These are phyloP conservation scores for Blakeslea trispora DNA, from an alignment of 371 early-diverging fungal species.

Conservation along the genomic window DNA sequence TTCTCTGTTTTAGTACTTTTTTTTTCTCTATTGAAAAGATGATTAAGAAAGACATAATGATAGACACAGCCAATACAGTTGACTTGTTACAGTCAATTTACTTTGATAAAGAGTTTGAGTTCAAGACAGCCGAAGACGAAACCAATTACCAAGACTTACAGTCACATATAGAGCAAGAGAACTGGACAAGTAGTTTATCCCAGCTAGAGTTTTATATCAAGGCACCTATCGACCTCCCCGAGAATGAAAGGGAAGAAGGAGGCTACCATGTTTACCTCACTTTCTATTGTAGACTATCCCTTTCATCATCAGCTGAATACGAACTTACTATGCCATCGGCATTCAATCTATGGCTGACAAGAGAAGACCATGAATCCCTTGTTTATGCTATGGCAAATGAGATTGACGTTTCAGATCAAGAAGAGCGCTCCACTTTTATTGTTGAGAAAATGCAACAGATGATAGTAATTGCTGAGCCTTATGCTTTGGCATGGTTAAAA, in stretches of 20 bases:
- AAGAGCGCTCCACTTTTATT: conserved; percentile 29
- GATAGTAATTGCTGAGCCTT: conserved; percentile 20
- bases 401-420: conserved; percentile 1
- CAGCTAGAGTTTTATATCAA: conserved; percentile 17
- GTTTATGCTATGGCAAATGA: conserved; percentile 12
- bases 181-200: not conserved
- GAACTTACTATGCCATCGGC: conserved; percentile 25
- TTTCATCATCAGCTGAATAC: conserved; percentile 4
- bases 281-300: conserved; percentile 13
- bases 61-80: conserved; percentile 21
- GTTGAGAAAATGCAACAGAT: conserved; percentile 35
- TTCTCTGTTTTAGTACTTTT: not conserved
- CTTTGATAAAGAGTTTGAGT: conserved; percentile 29
- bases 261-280: not conserved
- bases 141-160: conserved; percentile 1
- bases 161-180: conserved; percentile 6
- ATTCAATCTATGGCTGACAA: conserved; percentile 32
- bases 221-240: conserved; percentile 16
- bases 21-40: not conserved
- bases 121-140: conserved; percentile 14
- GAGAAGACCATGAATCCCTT: conserved; percentile 30
- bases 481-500: conserved; percentile 4
- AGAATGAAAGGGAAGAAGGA: conserved; percentile 1
- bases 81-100: conserved; percentile 26
- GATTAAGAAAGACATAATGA: conserved; percentile 8